Evolutionary conservation across 2,329 filamentous ascomycete species (phyloP).

Genomic region (Aspergillus pseudotamarii): DNA sequence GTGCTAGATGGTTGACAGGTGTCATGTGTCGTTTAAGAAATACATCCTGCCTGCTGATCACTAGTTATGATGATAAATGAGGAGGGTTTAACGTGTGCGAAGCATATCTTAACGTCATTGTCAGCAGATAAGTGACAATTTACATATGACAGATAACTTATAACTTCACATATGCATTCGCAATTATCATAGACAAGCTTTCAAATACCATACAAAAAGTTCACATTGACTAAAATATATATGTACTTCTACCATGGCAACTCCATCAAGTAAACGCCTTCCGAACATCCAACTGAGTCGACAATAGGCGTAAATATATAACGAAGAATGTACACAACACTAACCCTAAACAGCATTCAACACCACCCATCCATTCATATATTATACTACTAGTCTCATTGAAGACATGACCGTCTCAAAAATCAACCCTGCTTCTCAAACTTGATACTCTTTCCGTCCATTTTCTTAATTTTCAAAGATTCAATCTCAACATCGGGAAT

Average conservation of each 20-base stretch:
- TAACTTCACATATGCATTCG: not conserved
- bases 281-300: not conserved
- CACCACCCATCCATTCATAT: not conserved
- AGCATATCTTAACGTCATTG: not conserved
- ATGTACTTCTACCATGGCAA: not conserved
- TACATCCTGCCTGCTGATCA: not conserved
- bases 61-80: not conserved
- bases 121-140: not conserved
- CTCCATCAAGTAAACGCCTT: fast-evolving
- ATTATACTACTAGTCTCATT: no score
- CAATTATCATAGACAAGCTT: no score
- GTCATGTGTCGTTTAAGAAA: not conserved
- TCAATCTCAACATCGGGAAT: constrained; percentile 30
- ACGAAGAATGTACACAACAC: not conserved
- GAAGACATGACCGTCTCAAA: not conserved
- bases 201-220: not conserved
- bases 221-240: not conserved
- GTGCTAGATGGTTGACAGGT: not conserved
- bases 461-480: constrained; percentile 28
- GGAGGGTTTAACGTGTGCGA: not conserved
- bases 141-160: not conserved
- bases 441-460: constrained; percentile 14
- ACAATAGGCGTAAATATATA: not conserved
- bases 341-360: not conserved
- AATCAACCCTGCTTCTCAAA: not conserved